Evolutionary conservation across 495 filamentous ascomycete species (phyloP), one percentile per base, ranked within the genome.

Genomic region (Staphylotrichum longicolle): DNA sequence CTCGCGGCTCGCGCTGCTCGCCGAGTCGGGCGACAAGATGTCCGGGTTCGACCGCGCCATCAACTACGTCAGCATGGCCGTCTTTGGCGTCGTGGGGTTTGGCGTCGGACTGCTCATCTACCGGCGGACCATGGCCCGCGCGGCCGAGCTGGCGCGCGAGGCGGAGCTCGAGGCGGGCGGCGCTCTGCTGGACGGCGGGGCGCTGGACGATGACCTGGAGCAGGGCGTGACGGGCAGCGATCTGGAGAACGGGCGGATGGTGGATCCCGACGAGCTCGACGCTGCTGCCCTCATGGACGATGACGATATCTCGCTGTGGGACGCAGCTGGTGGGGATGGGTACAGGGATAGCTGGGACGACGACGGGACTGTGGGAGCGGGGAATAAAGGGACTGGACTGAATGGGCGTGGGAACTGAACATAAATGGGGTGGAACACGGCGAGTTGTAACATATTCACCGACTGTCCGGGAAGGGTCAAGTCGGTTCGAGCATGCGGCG

Each of bases 31-130:
- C 63, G 83, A 80, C 62, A 81, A 80, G 63, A 91, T 88, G 88
- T 80, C 81, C 67, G 68, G 76, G 54, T 79, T 72, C 74, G 91
- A 83, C 74, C 90, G 81, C 69, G 79, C 83, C 20, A 78, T 96
- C 47, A 96, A 95, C 68, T 94, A 94, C 67, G 73, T 84, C 30
- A 88, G 86, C 74, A 97, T 98, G 68, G 20, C 71, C 10, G 67
- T 91, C 15, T 81, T 89, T 57, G 86, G 86, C 45, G 61, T 85
- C 11, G 74, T 96, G 45, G 95, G 95, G 30, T 76, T 87, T 12
- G 81, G 80, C 32, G 91, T 93, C 0, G 92, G 91, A 0, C 88
- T 84, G 75, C 80, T 93, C 71, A 96, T 98, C 64, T 98, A 96
- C 77, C 83, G 78, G 68, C 83, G 87, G 61, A 98, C 95, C 11